These are phyloP conservation scores for Gossypium mustelinum DNA, from an alignment of 345 rosid species.

Conservation along the genomic window DNA sequence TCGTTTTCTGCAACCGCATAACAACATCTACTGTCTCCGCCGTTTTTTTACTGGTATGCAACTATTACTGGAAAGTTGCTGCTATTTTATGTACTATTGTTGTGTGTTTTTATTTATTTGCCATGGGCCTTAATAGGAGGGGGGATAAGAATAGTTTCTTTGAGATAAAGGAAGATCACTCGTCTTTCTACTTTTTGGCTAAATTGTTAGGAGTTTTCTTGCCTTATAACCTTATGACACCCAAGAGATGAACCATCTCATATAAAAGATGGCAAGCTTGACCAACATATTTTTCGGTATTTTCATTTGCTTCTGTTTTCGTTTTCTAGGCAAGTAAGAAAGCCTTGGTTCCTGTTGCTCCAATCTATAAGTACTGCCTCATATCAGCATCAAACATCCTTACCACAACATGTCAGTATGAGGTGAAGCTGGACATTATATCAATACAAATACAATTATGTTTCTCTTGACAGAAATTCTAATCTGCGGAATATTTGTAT, in stretches of 20 bases:
- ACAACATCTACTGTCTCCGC: slow-evolving; percentile 88
- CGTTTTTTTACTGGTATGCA: slow-evolving; percentile 54
- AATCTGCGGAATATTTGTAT: neutral
- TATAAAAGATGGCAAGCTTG: neutral
- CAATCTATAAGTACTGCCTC: slow-evolving; percentile 74
- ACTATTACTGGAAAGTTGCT: neutral
- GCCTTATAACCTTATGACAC: neutral
- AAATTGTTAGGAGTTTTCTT: neutral
- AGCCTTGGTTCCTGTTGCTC: slow-evolving; percentile 87
- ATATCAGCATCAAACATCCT: slow-evolving; percentile 73
- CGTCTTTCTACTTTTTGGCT: neutral
- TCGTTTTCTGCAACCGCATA: slow-evolving; percentile 89
- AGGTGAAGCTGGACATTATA: slow-evolving; percentile 39
- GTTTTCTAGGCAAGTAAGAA: slow-evolving; percentile 67
- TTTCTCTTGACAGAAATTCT: neutral
- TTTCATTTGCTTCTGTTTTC: neutral
- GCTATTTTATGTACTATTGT: slow-evolving; percentile 1
- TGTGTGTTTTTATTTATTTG: neutral
- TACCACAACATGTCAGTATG: slow-evolving; percentile 95
- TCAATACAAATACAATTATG: neutral
- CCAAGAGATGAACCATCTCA: neutral
- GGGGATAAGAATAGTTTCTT: neutral
- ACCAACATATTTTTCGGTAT: neutral
- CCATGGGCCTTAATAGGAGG: neutral
- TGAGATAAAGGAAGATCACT: too few species aligned